phyloP scores from a whole-genome alignment of 2,329 filamentous ascomycete genomes.

The Paracoccidioides lutzii region DNA sequence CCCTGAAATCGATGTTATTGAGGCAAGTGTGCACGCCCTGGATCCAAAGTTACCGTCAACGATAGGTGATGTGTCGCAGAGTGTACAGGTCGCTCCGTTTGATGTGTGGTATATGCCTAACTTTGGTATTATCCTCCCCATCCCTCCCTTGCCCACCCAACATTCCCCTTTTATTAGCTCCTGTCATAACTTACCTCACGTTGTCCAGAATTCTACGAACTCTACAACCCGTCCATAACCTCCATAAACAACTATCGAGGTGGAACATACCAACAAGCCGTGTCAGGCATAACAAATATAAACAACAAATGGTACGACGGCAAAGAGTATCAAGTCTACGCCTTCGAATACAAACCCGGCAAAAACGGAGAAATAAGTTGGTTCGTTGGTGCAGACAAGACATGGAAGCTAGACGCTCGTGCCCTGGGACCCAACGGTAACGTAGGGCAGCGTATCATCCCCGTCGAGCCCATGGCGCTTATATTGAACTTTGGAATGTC shows the following conservation, averaged over 20 bases:
- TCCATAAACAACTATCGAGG: slow-evolving; percentile 49
- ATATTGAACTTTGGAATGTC: slow-evolving; percentile 61
- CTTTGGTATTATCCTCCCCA: slow-evolving; percentile 28
- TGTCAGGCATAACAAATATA: slow-evolving; percentile 48
- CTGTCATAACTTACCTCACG: not conserved
- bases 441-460: slow-evolving; percentile 51
- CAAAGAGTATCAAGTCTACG: slow-evolving; percentile 49
- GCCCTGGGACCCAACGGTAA: slow-evolving; percentile 57
- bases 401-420: slow-evolving; percentile 49
- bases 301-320: slow-evolving; percentile 57
- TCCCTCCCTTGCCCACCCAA: not conserved
- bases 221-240: slow-evolving; percentile 49
- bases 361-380: slow-evolving; percentile 50
- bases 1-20: slow-evolving; percentile 60
- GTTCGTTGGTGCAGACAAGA: slow-evolving; percentile 53
- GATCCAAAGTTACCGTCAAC: slow-evolving; percentile 36
- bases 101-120: slow-evolving; percentile 58
- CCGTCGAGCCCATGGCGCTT: slow-evolving; percentile 54
- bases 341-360: slow-evolving; percentile 52
- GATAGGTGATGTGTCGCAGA: slow-evolving; percentile 52
- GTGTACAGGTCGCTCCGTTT: slow-evolving; percentile 55
- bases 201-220: slow-evolving; percentile 45
- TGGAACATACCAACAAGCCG: slow-evolving; percentile 49
- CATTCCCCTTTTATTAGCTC: not conserved
- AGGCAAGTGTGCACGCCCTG: slow-evolving; percentile 48